Evolutionary conservation across 2,329 filamentous ascomycete genomes (phyloP), one percentile per base, ranked within the genome.

Genomic region (Aspergillus caelatus): DNA sequence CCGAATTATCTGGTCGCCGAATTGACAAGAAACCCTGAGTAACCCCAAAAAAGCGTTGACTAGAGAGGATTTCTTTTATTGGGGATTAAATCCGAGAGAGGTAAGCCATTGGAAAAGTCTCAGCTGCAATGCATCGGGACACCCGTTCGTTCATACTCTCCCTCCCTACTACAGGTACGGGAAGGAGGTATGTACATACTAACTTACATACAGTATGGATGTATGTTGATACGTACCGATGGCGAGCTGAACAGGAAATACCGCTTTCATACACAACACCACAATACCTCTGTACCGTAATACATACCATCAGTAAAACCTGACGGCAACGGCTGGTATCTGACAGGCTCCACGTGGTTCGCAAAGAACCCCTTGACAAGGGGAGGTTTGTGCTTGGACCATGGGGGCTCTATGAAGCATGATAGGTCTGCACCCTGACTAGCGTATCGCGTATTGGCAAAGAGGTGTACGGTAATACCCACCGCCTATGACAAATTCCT

Each of bases 301-400:
- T 30, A 30, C 26, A 5, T 12, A 9, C 1, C 0, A 8, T 2
- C 14, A 0, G 26, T 16, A 14, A 36, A 28, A 12, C 14, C 14
- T 12, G 28, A 23, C 28, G n/a, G 41, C 65, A 67, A 67, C 65
- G 65, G 65, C 57, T 60, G 41, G 62, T 65, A 66, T 64, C 54
- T 67, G 62, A 66, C 64, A 26, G 58, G 46, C 52, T 32, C 66
- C 66, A 67, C 66, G 66, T 67, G 66, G 26, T 58, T 36, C 30
- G 34, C 28, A 65, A 65, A 61, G 65, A 67, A 67, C 65, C 48
- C 57, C 62, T 65, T 62, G 26, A 41, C 55, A 46, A 21, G 30
- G 59, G 63, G 50, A 48, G 59, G 66, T 62, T 66, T 65, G 64
- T 67, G 63, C 65, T 65, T 64, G 59, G 61, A 57, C 58, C 60